Conservation (phyloP, 1,284 basidiomycete genomes). For the Cryptococcus hybrid region DNA sequence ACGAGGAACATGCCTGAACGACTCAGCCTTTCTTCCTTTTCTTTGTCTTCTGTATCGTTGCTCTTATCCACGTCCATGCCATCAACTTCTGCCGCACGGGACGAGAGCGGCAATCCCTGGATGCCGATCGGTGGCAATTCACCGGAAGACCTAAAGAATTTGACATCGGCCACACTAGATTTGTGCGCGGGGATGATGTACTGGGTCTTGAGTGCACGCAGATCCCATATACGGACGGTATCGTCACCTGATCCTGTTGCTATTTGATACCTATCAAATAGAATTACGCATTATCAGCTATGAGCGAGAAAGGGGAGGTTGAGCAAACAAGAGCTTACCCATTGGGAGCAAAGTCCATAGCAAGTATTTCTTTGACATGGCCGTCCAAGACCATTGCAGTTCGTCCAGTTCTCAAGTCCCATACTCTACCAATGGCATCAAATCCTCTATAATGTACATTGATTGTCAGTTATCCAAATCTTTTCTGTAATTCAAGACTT, state of each 20-base stretch:
- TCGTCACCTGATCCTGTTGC: constrained; percentile 97
- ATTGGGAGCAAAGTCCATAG: constrained; percentile 92
- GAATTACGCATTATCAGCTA: not conserved
- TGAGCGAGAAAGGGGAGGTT: not conserved
- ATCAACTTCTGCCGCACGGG: constrained; percentile 26
- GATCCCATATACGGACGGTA: constrained; percentile 97
- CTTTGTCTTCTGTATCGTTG: constrained; percentile 39
- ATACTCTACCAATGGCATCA: constrained; percentile 94
- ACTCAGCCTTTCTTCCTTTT: constrained; percentile 41
- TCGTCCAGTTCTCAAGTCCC: constrained; percentile 92
- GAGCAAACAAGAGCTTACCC: constrained; percentile 58
- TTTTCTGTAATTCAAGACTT: not conserved
- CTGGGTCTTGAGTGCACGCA: constrained; percentile 84
- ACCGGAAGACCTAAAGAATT: constrained; percentile 69
- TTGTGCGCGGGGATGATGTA: constrained; percentile 97
- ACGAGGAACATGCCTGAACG: constrained; percentile 88
- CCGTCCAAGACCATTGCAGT: constrained; percentile 99
- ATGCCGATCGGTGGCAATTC: constrained; percentile 39
- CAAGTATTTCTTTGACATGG: constrained; percentile 89
- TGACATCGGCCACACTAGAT: constrained; percentile 90
- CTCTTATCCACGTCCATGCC: constrained; percentile 44
- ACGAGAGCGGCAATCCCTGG: constrained; percentile 25
- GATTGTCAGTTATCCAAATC: constrained; percentile 3
- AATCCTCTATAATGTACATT: constrained; percentile 67
- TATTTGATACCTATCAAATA: constrained; percentile 74